Evolutionary conservation across 495 filamentous ascomycete species (phyloP).

Genomic region (Physcia stellaris): DNA sequence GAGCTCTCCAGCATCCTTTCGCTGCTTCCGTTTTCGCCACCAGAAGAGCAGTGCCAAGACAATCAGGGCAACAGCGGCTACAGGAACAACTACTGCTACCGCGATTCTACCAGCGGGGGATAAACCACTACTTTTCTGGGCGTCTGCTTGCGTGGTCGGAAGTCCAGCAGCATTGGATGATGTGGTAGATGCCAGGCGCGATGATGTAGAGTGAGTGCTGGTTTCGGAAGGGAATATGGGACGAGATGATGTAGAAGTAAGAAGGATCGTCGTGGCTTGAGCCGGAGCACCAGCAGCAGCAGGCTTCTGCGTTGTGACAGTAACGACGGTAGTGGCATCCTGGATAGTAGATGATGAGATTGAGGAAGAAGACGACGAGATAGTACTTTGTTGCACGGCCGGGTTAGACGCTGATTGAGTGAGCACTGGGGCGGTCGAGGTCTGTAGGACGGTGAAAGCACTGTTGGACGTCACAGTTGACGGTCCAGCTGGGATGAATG

Average conservation of each 20-base stretch:
- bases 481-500: no score
- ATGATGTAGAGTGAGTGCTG: conserved; percentile 9
- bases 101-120: conserved; percentile 59
- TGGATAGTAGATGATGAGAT: conserved; percentile 16
- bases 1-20: conserved; percentile 73
- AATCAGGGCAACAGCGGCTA: conserved; percentile 74
- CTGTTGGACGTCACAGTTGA: no score
- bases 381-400: no score
- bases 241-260: conserved; percentile 17
- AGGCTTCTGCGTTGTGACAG: conserved; percentile 13
- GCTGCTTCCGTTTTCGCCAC: conserved; percentile 75
- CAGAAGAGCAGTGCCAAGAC: conserved; percentile 64
- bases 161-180: conserved; percentile 11
- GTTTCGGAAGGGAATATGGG: conserved; percentile 1
- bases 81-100: conserved; percentile 86
- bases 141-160: conserved; percentile 4
- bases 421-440: no score
- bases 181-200: conserved; percentile 8
- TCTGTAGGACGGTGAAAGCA: no score
- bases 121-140: conserved; percentile 27
- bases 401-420: no score
- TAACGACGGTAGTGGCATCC: conserved; percentile 21
- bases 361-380: no score
- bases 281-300: background rate
- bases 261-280: background rate